phyloP scores from a whole-genome alignment of 2,329 filamentous ascomycete species.

The Botrytis aclada region DNA sequence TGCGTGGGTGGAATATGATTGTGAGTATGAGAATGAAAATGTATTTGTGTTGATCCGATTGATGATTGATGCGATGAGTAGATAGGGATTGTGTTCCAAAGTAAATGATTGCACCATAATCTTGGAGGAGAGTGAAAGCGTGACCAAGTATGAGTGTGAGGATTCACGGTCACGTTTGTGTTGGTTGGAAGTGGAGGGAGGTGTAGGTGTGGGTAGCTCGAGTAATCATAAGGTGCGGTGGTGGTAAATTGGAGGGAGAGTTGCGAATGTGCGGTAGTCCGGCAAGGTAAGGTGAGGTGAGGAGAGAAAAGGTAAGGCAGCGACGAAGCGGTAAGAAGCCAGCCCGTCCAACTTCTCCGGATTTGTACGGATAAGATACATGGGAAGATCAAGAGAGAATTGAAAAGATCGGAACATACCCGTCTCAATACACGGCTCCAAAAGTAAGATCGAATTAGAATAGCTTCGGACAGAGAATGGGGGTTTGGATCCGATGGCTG shows the following conservation, averaged over 20 bases:
- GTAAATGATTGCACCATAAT: not conserved
- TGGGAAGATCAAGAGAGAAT: not conserved
- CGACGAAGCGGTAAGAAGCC: constrained; percentile 2
- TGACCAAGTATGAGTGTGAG: not conserved
- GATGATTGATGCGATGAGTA: not conserved
- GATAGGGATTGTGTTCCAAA: not conserved
- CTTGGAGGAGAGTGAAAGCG: not conserved
- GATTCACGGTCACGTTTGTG: constrained; percentile 4
- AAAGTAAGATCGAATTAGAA: constrained; percentile 4
- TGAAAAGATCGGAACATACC: constrained; percentile 11
- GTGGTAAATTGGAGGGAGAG: not conserved
- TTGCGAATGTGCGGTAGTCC: not conserved
- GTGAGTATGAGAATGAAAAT: not conserved
- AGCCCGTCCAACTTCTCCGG: not conserved
- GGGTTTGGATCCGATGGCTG: not conserved
- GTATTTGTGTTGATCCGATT: not conserved
- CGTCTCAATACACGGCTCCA: constrained; percentile 11
- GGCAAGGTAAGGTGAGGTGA: not conserved
- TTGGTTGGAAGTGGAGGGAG: not conserved
- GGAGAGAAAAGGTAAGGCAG: constrained; percentile 1
- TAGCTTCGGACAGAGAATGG: not conserved
- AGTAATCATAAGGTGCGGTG: not conserved
- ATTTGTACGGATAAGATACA: not conserved
- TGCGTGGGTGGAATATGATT: not conserved
- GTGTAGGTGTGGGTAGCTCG: not conserved